These are phyloP conservation scores for Synchytrium microbalum DNA, from an alignment of 371 early-diverging fungal species.

Conservation along the genomic window DNA sequence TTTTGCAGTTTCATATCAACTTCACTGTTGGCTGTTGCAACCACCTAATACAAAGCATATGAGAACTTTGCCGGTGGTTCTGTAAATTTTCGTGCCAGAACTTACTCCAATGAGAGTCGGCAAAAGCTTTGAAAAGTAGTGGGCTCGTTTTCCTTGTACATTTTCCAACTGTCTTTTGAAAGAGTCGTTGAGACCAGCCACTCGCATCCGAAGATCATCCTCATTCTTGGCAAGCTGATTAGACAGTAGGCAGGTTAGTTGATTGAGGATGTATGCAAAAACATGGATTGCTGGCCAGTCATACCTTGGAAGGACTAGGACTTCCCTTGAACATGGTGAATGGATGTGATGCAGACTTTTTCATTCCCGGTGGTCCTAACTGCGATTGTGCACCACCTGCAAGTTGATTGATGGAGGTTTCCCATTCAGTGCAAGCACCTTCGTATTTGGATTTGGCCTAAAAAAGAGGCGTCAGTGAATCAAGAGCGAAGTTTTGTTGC, in stretches of 20 bases:
- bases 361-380: not conserved
- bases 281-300: not conserved
- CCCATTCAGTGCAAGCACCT: slow-evolving; percentile 63
- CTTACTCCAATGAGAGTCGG: not conserved
- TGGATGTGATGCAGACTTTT: not conserved
- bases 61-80: not conserved
- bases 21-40: not conserved
- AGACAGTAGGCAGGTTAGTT: too few species aligned
- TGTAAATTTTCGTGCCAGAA: not conserved
- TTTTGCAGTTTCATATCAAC: not conserved
- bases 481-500: too few species aligned
- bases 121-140: not conserved
- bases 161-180: not conserved
- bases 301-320: slow-evolving; percentile 1
- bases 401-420: slow-evolving; percentile 43
- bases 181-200: not conserved
- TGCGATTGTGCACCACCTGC: not conserved
- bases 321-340: not conserved
- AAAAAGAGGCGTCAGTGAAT: too few species aligned
- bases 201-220: not conserved
- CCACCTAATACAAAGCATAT: not conserved
- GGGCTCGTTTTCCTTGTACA: not conserved
- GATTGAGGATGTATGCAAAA: not conserved
- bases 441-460: slow-evolving; percentile 62
- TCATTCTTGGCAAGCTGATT: not conserved